Evolutionary conservation across 352 stramenopile genomes (phyloP).

Genomic region (Globisporangium ultimum): DNA sequence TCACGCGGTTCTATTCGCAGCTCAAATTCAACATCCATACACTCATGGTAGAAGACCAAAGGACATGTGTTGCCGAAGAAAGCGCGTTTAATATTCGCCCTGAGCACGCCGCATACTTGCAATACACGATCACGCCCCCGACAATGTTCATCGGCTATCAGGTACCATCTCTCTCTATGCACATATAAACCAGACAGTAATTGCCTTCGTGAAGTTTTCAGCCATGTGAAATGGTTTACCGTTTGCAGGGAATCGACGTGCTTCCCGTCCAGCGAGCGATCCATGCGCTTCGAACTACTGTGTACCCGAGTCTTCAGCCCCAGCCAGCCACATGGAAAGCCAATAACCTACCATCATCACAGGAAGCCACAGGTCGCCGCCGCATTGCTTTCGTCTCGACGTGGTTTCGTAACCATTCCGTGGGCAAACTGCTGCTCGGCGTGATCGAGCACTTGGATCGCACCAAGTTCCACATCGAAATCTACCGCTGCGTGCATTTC

Average conservation of each 20-base stretch:
- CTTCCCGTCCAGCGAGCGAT: conserved; percentile 31
- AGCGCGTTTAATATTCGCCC: conserved; percentile 17
- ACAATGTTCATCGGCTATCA: conserved; percentile 74
- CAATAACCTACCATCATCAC: background rate
- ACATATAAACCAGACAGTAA: too few relatives aligned
- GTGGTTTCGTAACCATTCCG: conserved; percentile 65
- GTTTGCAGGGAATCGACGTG: conserved; percentile 28
- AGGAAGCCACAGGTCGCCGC: conserved; percentile 5
- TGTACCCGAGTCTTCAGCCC: conserved; percentile 30
- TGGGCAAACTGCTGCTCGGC: conserved; percentile 59
- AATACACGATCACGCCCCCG: conserved; percentile 58
- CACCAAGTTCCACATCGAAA: conserved; percentile 40
- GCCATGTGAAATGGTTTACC: background rate
- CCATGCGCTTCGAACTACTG: conserved; percentile 22
- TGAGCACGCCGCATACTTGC: conserved; percentile 34
- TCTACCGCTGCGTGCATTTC: conserved; percentile 59
- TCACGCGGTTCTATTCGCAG: conserved; percentile 10
- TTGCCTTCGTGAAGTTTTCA: too few relatives aligned
- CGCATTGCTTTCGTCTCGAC: conserved; percentile 56
- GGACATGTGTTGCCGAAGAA: conserved; percentile 11
- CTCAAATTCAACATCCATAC: conserved; percentile 10
- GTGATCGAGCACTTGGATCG: conserved; percentile 52
- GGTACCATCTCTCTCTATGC: conserved; percentile 14
- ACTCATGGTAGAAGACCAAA: background rate
- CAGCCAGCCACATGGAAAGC: background rate